Evolutionary conservation across 805 yeast genomes (phyloP).

Genomic region (Yamadazyma ubonensis): DNA sequence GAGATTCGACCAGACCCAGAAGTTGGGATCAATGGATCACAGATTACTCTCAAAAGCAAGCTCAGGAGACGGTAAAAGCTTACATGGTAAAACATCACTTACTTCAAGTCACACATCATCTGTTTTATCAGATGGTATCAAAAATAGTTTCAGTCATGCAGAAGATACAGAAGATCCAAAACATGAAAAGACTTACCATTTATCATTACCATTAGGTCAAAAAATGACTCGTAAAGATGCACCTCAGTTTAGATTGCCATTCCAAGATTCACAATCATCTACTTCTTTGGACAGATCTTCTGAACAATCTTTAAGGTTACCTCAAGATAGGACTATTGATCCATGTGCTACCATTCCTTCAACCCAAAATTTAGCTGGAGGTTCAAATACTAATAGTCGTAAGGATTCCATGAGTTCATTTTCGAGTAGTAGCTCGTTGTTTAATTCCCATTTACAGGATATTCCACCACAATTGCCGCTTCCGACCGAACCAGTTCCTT

Average conservation of each 20-base stretch:
- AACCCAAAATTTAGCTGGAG: not conserved
- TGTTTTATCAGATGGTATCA: constrained; percentile 3
- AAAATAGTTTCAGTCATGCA: not conserved
- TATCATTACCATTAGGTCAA: constrained; percentile 20
- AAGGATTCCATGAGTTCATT: constrained; percentile 20
- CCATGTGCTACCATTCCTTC: constrained; percentile 3
- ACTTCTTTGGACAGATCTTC: constrained; percentile 8
- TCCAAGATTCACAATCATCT: constrained; percentile 45
- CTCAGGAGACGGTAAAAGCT: not conserved
- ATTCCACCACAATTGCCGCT: constrained; percentile 59
- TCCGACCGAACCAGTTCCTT: constrained; percentile 54
- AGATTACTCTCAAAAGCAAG: constrained; percentile 5
- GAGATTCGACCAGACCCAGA: constrained; percentile 31
- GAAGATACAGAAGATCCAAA: constrained; percentile 9
- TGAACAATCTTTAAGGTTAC: constrained; percentile 8
- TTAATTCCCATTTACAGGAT: constrained; percentile 33
- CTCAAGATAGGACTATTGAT: constrained; percentile 5
- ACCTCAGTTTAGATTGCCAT: constrained; percentile 68
- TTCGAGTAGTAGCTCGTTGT: constrained; percentile 24
- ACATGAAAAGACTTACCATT: constrained; percentile 17
- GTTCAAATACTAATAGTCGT: constrained; percentile 3
- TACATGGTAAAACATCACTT: constrained; percentile 5
- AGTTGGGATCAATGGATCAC: constrained; percentile 5
- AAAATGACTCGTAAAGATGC: constrained; percentile 21
- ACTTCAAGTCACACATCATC: constrained; percentile 9